Evolutionary conservation across 2,329 filamentous ascomycete species (phyloP), one percentile per base, ranked within the genome.

Genomic region (Botrytis sinoallii): DNA sequence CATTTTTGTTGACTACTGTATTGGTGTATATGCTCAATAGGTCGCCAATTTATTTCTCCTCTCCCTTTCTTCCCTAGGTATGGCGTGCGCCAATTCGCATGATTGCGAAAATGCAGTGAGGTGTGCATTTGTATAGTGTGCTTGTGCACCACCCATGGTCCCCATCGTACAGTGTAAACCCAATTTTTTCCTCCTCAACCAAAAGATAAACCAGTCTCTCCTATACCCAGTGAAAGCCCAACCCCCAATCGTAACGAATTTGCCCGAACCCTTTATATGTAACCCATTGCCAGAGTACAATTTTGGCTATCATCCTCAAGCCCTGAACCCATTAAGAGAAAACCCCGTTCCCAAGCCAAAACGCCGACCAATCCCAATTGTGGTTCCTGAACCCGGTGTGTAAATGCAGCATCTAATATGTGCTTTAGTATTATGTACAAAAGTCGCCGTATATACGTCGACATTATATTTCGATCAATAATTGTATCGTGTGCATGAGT

Each of bases 381-480:
- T 66, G 60, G 70, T 44, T 66, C 59, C 60, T 22, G 32, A 65
- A 40, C 60, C 70, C 35, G 8, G 42, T 65, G 60, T 71, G 60
- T 71, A 71, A 71, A 71, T 71, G 70, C 70, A 71, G 46, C 60
- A 71, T 66, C 25, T 42, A 57, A 63, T 71, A 66, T 71, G 60
- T 71, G 70, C 44, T 55, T 65, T n/a, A 59, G 72, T 66, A 72
- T 72, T 76, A 76, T 76, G 74, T 74, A 71, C 63, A 74, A 75
- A 69, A 72, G 55, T 74, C 40, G 55, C 69, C 68, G 46, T 75
- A 74, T 76, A 70, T 76, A 69, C 71, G 76, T 71, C 76, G 57
- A 70, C 71, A 46, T 40, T 75, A 77, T 74, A 75, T 76, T 71
- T 73, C 73, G 73, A 75, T 75, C 70, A 76, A 71, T 74, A 73